Percentiles rank a stretch among this genome's conserved stretches.
phyloP scores from a whole-genome alignment of 208 protist species.

The Trypanosoma lewisi region DNA sequence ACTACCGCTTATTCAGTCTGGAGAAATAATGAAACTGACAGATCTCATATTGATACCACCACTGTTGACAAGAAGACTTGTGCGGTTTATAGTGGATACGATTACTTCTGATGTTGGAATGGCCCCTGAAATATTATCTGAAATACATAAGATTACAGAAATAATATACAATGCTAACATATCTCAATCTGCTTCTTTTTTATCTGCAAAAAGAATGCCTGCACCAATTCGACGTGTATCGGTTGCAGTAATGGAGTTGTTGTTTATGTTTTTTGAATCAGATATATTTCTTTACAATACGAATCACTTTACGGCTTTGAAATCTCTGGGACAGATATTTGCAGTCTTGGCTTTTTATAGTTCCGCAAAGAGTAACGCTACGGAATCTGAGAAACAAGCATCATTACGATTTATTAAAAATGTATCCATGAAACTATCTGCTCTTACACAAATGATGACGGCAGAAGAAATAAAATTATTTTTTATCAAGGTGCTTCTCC shows the following conservation, averaged over 20 bases:
- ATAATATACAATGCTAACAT: constrained; percentile 7
- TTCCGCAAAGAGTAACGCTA: constrained; percentile 12
- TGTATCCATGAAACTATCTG: constrained; percentile 9
- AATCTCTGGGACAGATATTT: constrained; percentile 39
- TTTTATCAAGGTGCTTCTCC: constrained; percentile 22
- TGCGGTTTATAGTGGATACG: constrained; percentile 11
- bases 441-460: constrained; percentile 22
- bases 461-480: constrained; percentile 8
- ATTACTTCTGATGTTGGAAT: neutral
- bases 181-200: constrained; percentile 1
- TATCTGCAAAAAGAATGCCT: constrained; percentile 9
- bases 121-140: constrained; percentile 6
- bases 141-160: constrained; percentile 4
- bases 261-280: constrained; percentile 41
- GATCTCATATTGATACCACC: constrained; percentile 8
- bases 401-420: constrained; percentile 2
- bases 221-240: constrained; percentile 2
- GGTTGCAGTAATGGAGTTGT: constrained; percentile 1
- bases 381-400: constrained; percentile 23
- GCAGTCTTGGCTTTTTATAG: constrained; percentile 45
- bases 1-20: constrained; percentile 26
- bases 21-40: constrained; percentile 22
- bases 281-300: constrained; percentile 29
- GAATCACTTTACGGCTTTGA: constrained; percentile 28
- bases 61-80: constrained; percentile 1